Base-by-base conservation (phyloP, 352 stramenopile genomes). In the Globisporangium radiosum region DNA sequence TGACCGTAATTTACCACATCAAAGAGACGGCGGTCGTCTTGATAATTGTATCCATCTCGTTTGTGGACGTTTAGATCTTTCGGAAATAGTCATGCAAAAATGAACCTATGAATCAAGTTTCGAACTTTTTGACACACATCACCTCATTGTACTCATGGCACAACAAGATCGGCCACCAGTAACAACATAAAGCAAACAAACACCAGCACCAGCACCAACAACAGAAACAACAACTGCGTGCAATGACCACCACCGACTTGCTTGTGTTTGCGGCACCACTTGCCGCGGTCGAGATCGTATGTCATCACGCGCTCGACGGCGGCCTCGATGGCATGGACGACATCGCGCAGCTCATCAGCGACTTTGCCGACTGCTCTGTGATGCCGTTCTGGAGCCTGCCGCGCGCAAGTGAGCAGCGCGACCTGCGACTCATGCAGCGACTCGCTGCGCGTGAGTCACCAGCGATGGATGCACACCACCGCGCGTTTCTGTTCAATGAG, bases 281-380 rank as follows among this genome's bases (percentile, higher is more conserved):
- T 9, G 19, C 15, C 10, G 17, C 47, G 8, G 38, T 25, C 37
- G 47, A 55, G 13, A 3, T 55, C 38, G 56, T 60, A 7, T 60
- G 47, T 40, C 47, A 47, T 17, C 14, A 55, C 38, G 19, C 48
- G 38, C 15, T 19, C 56, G 37, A 45, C 6, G 56, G 55, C 7
- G 25, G 25, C 2, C 14, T 60, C 8, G 5, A 17, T 5, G 55
- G 47, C 0, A 5, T 60, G 3, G 15, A n/a, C 44, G 45, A 60
- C 10, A 19, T 19, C 14, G 45, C 42, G 5, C 25, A 60, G 36
- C 45, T 60, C 55, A 60, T 60, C 55, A 60, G 55, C n/a, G 55
- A 60, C 55, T 54, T 60, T 38, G n/a, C 10, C 17, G 45, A 60
- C 55, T 54, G 14, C 45, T 15, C 55, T 4, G 7, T 7, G 15